phyloP scores from a whole-genome alignment of 305 asterid species.

The Rubia balearica region DNA sequence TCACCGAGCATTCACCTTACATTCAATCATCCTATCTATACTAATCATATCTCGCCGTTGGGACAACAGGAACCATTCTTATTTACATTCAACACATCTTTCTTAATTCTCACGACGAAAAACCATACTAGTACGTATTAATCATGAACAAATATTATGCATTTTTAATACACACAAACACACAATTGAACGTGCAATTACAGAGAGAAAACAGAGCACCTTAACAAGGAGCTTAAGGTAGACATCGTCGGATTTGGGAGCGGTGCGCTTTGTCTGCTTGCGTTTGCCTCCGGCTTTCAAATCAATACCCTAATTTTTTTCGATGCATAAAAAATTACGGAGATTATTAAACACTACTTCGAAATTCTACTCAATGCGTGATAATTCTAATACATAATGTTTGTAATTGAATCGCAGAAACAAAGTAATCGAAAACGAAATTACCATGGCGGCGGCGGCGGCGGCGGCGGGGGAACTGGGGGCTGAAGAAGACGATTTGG shows the following conservation, averaged over 20 bases:
- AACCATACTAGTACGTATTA: no score
- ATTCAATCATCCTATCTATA: no score
- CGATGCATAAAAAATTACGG: background rate
- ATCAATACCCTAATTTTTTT: constrained; percentile 27
- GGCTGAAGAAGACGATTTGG: constrained; percentile 10
- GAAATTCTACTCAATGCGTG: background rate
- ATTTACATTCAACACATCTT: no score
- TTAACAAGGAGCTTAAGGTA: constrained; percentile 66
- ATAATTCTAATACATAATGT: background rate
- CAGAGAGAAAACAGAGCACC: constrained; percentile 18
- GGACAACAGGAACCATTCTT: no score
- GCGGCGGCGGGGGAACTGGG: background rate
- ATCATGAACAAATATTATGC: background rate
- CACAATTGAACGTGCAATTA: background rate
- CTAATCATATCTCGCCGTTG: no score
- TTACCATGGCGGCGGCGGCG: constrained; percentile 15
- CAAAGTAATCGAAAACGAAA: background rate
- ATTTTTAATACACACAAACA: background rate
- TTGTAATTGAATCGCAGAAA: background rate
- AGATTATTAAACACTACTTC: background rate
- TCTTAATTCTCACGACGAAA: no score
- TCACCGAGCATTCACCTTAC: no score
- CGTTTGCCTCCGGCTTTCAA: constrained; percentile 30
- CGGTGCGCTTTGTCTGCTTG: constrained; percentile 29
- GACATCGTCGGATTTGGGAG: constrained; percentile 46